Evolutionary conservation across 495 filamentous ascomycete species (phyloP), one percentile per base, ranked within the genome.

Genomic region (Aspergillus cavernicola): DNA sequence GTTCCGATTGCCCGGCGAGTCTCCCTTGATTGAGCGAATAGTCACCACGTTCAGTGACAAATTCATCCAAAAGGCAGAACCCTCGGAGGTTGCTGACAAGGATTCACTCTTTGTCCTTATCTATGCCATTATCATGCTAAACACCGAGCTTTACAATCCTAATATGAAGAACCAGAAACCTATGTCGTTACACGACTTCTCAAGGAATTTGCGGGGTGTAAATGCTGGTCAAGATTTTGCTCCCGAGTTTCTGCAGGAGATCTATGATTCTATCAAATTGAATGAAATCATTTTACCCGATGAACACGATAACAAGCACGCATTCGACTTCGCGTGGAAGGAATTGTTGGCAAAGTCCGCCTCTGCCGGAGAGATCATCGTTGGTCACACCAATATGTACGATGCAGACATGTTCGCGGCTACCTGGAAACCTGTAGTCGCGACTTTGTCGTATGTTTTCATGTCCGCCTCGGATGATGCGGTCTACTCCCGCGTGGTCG

Each of bases 401-500:
- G 93, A 99, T 69, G 88, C 91, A 6, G 89, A 97, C 62, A 97
- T 99, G 90, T 97, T 99, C 65, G 84, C 85, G 50, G 88, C 92
- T 28, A 96, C 91, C 4, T 99, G 93, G 93, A 91, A 85, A 68
- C 90, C 93, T 7, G 87, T 97, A 53, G 79, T 99, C 11, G 90
- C 95, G 13, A 97, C 95, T 1, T 76, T 99, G 35, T 93, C 92
- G 3, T 99, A 97, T 64, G 93, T 97, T 13, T 99, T 99, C 71
- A 92, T 97, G 86, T 97, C 93, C 40, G 93, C 93, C 29, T 95
- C 92, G 3, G 93, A 99, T 59, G 95, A 99, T 70, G 90, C 92
- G 10, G 93, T 99, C 11, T 99, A 95, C 64, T 89, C 87, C 15
- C 82, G 93, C 37, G 87, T 99, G 18, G 88, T 96, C 39, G 86